Evolutionary conservation across 1,284 basidiomycete species (phyloP), one percentile per base, ranked within the genome.

Genomic region (Flammula alnicola): DNA sequence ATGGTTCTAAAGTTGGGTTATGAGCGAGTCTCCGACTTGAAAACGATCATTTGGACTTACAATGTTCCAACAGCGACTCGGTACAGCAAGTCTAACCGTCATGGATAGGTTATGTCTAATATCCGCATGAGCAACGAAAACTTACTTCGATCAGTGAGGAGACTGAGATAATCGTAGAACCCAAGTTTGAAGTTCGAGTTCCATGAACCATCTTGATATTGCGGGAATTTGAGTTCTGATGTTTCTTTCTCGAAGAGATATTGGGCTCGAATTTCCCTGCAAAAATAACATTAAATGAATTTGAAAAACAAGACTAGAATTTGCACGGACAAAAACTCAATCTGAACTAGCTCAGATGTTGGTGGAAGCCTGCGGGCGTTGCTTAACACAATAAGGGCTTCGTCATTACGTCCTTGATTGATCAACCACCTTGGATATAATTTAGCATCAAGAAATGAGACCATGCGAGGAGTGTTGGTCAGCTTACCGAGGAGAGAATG

Each of bases 241-340:
- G 72, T 78, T 64, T 91, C 87, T 56, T 81, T 76, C 65, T 91
- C 87, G 55, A 91, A 90, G 2, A 88, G 60, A 60, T 84, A 75
- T 63, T 93, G 87, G 0, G 88, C 88, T 56, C 86, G 86, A 68
- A 93, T 87, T 63, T 91, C 88, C 49, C 83, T 86, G 41, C 23
- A 19, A 17, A 8, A n/a, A 11, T 19, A 6, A 2, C 4, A n/a
- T 43, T 5, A 33, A 25, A 36, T 31, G 2, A 25, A 14, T 39
- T 31, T 8, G 55, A 29, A 44, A 8, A 12, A 19, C n/a, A n/a
- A n/a, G n/a, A n/a, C n/a, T n/a, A 8, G 10, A 37, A 29, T n/a
- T 7, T 22, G 19, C 25, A 70, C 80, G 54, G 39, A 85, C 80
- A 91, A 74, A 70, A 84, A 92, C 61, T 93, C 91, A 56, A 90